Conservation (phyloP, 495 filamentous ascomycete genomes). For the Aspergillus incahuasiensis region DNA sequence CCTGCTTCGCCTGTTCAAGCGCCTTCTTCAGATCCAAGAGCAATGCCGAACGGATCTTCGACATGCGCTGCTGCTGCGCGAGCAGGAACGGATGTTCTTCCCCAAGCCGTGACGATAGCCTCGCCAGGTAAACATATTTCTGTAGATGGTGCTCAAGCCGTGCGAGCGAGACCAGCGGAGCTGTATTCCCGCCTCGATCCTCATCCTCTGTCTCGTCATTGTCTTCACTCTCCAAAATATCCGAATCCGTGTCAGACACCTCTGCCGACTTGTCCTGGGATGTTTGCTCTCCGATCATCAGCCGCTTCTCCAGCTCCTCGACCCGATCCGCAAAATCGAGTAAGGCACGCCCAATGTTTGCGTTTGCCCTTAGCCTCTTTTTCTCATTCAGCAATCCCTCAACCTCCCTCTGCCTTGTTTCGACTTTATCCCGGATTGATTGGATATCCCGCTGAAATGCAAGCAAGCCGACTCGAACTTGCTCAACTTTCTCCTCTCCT, state of each 20-base stretch:
- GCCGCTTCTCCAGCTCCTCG: constrained; percentile 65
- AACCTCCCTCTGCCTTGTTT: constrained; percentile 49
- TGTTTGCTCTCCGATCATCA: constrained; percentile 49
- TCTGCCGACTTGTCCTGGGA: constrained; percentile 8
- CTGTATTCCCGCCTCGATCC: constrained; percentile 33
- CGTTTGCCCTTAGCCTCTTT: constrained; percentile 43
- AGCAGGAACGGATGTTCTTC: constrained; percentile 62
- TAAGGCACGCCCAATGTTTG: constrained; percentile 59
- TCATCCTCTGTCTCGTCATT: constrained; percentile 53
- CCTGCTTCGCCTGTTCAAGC: constrained; percentile 62
- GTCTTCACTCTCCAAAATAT: constrained; percentile 43
- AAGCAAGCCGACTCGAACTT: constrained; percentile 80
- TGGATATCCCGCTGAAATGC: constrained; percentile 78
- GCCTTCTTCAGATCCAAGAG: constrained; percentile 78
- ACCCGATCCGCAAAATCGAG: constrained; percentile 67
- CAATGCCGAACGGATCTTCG: constrained; percentile 67
- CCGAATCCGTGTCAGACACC: constrained; percentile 35
- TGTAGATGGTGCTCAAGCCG: constrained; percentile 54
- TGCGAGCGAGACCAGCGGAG: constrained; percentile 39
- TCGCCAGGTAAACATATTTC: constrained; percentile 52
- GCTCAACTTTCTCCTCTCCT: constrained; percentile 87
- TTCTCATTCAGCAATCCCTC: constrained; percentile 51
- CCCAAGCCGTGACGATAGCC: constrained; percentile 48
- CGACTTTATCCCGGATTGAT: constrained; percentile 51
- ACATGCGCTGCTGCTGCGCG: constrained; percentile 51